Conservation (phyloP, 805 yeast species). For the Kodamaea hsintzibuensis region DNA sequence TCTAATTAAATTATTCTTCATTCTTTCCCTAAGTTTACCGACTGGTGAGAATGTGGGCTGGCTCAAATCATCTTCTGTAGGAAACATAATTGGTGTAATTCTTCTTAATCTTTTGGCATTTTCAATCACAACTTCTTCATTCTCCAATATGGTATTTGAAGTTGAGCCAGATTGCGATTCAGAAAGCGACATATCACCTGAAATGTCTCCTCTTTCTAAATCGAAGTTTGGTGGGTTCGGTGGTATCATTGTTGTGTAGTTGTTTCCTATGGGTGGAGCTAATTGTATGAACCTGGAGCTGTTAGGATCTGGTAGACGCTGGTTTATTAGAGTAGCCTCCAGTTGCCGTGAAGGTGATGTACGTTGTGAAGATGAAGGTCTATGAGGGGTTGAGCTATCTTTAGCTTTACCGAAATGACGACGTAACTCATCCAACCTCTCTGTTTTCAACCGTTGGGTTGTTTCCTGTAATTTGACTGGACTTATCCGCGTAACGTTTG, state of each 20-base stretch:
- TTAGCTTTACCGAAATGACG: constrained; percentile 31
- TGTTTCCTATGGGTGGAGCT: constrained; percentile 4
- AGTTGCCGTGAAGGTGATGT: not conserved
- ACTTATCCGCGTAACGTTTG: constrained; percentile 26
- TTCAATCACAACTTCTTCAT: constrained; percentile 23
- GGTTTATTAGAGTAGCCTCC: not conserved
- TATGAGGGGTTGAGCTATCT: constrained; percentile 14
- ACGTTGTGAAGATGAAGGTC: not conserved
- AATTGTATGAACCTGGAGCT: constrained; percentile 8
- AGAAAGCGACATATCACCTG: not conserved
- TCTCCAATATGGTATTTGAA: constrained; percentile 10
- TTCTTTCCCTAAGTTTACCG: constrained; percentile 27
- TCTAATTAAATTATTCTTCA: constrained; percentile 1
- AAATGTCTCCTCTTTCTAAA: not conserved
- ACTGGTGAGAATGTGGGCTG: constrained; percentile 35
- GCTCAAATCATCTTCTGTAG: constrained; percentile 26
- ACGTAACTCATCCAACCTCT: constrained; percentile 35
- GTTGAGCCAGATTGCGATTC: constrained; percentile 1
- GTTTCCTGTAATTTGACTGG: constrained; percentile 43
- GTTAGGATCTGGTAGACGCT: constrained; percentile 4
- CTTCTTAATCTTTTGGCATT: constrained; percentile 35
- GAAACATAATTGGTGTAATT: constrained; percentile 39
- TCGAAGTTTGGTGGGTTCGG: constrained; percentile 26
- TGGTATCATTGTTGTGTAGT: constrained; percentile 13
- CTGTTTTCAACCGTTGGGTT: constrained; percentile 33